Evolutionary conservation across 176 grass and related monocot species (phyloP), one percentile per base, ranked within the genome.

Genomic region (Thalia dealbata): DNA sequence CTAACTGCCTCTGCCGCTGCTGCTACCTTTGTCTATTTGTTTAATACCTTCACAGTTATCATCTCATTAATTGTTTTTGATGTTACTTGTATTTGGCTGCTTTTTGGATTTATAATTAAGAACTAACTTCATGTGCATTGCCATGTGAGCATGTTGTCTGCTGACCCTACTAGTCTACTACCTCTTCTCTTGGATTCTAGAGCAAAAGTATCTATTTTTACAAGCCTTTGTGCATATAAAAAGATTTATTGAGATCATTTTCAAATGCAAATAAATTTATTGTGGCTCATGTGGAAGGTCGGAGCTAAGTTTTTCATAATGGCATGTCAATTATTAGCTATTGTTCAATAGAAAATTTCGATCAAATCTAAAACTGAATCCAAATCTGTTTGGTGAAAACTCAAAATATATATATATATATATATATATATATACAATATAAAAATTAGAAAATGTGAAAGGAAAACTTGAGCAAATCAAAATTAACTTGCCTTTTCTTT

Each of bases 81-180:
- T n/a, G 28, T 35, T 38, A 0, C 58, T 27, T 73, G 14, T 3
- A 73, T 21, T 24, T 16, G 45, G 30, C 69, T 72, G n/a, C 69
- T 54, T 32, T 23, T 52, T 45, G 23, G 32, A 38, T 4, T 38
- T 38, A 38, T 38, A 38, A 38, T 38, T 72, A 27, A 73, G 71
- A 52, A 60, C 12, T 30, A 73, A 14, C 74, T 64, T 50, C 74
- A 76, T 64, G 58, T 76, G 74, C 74, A 62, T 51, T 76, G 41
- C 74, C 73, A 76, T 76, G 74, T 76, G 73, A 76, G 24, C 56
- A 50, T 64, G 24, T 50, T 63, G 23, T 25, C 23, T 63, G 14
- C 2, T 63, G 60, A 29, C 60, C 60, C 60, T 29, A 63, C 61
- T n/a, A 29, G 24, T 25, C 60, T 29, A 63, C 61, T n/a, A 38